These are phyloP conservation scores for Ophiocordyceps camponoti-leonardi DNA, from an alignment of 2,329 filamentous ascomycete genomes.

Conservation along the genomic window DNA sequence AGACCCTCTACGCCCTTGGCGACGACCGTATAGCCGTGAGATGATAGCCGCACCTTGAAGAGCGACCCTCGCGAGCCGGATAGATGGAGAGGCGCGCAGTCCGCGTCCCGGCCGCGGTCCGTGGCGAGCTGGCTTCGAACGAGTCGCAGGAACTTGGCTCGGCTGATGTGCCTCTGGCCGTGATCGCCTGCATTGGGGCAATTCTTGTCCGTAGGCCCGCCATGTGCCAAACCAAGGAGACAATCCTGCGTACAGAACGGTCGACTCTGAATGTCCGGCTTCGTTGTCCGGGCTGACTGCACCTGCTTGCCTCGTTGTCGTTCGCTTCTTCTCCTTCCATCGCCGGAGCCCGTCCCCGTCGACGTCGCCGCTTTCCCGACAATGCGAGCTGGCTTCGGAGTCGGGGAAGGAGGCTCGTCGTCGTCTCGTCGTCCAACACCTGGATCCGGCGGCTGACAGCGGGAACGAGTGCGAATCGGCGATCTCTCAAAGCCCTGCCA, in stretches of 20 bases:
- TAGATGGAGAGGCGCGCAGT: conserved; percentile 12
- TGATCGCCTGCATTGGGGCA: conserved; percentile 1
- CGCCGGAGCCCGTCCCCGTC: background rate
- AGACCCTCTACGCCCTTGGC: conserved; percentile 18
- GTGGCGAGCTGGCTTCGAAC: conserved; percentile 13
- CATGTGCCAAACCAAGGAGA: conserved; percentile 1
- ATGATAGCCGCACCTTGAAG: conserved; percentile 19
- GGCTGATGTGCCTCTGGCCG: background rate
- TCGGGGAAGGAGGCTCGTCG: conserved; percentile 1
- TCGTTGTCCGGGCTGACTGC: background rate
- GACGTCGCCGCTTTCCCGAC: background rate
- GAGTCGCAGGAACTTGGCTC: conserved; percentile 8
- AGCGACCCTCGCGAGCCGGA: conserved; percentile 11
- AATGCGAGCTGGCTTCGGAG: background rate
- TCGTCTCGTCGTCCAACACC: background rate
- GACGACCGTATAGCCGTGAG: conserved; percentile 19
- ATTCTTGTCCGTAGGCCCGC: background rate
- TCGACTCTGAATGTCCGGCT: conserved; percentile 4
- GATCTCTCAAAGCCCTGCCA: conserved; percentile 14
- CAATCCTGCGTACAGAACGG: conserved; percentile 2
- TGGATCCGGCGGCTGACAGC: background rate
- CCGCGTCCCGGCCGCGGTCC: conserved; percentile 13
- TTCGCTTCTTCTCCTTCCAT: background rate
- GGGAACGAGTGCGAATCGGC: conserved; percentile 9
- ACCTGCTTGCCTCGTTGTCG: background rate